These are phyloP conservation scores for Trametes villosa DNA, from an alignment of 768 basidiomycete species.

Conservation along the genomic window DNA sequence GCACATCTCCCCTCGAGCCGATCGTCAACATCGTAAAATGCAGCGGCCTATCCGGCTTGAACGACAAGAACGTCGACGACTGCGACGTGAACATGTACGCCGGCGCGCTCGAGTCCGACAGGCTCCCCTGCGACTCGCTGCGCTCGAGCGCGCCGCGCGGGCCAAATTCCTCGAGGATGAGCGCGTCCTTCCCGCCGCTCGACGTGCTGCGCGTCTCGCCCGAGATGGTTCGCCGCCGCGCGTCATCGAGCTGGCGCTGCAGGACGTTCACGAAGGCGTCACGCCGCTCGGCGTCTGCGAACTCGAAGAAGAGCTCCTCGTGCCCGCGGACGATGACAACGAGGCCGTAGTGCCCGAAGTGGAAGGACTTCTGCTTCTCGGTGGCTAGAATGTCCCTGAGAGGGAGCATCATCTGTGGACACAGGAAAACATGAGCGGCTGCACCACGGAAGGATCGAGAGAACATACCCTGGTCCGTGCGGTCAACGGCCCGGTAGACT, in stretches of 20 bases:
- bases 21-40: conserved; percentile 96
- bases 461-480: conserved; percentile 78
- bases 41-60: conserved; percentile 85
- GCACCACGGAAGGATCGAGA: background rate
- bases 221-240: conserved; percentile 51
- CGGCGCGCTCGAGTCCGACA: conserved; percentile 64
- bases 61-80: conserved; percentile 95
- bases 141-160: conserved; percentile 44
- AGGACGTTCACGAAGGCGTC: conserved; percentile 76
- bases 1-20: conserved; percentile 95
- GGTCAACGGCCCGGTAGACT: conserved; percentile 80
- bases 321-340: conserved; percentile 92
- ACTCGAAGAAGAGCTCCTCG: conserved; percentile 98
- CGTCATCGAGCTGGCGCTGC: conserved; percentile 79
- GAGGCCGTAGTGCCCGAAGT: conserved; percentile 89
- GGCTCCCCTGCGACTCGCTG: conserved; percentile 48
- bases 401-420: conserved; percentile 87
- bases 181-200: conserved; percentile 67
- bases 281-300: conserved; percentile 79
- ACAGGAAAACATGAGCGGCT: too few species aligned
- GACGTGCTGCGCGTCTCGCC: conserved; percentile 50
- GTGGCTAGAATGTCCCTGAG: conserved; percentile 84
- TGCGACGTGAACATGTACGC: conserved; percentile 97
- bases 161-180: conserved; percentile 87
- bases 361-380: conserved; percentile 84